Evolutionary conservation across 495 filamentous ascomycete genomes (phyloP), one percentile per base, ranked within the genome.

Genomic region (Penicillium samsonianum): DNA sequence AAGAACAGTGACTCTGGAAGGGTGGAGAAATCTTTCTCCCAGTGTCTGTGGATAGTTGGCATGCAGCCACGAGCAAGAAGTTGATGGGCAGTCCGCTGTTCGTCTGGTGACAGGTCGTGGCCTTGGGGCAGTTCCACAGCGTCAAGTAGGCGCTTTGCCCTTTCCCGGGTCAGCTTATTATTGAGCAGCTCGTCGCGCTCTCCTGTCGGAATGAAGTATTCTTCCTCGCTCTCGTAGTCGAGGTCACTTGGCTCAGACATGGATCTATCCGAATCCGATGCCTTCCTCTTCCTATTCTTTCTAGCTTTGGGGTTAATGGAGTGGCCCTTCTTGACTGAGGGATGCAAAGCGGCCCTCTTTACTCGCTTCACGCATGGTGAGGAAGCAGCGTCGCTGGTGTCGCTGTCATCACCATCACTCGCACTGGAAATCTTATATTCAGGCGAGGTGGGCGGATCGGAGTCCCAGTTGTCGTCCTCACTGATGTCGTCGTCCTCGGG

Each of bases 11-110:
- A 68, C 5, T 79, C 72, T 0, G 87, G 87, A 31, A 89, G 68
- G 1, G 80, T 87, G 1, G 63, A 61, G 61, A 88, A 90, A 59
- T 90, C 87, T 45, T 76, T 71, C 37, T 73, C 62, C 84, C 85
- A 90, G 50, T 71, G 63, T 4, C 50, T 44, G 2, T 82, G 81
- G 23, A 89, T 61, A 2, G 88, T 63, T 5, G 83, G 79, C 70
- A 88, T 84, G 28, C 78, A 79, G 4, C 86, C 84, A 25, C 87
- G 81, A 65, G 81, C 80, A 5, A 75, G 70, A 11, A 89, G 69
- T 43, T 79, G 38, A 79, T 70, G 65, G 80, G 84, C 12, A 89
- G 41, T 69, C 71, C 33, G 37, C 79, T 73, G 42, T 53, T 87
- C 85, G 35, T 81, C 78, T 12, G 73, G 60, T 16, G 71, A 76